Evolutionary conservation across 192 early-diverging fungal genomes (phyloP), one percentile per base, ranked within the genome.

Genomic region (Coemansia sp.): DNA sequence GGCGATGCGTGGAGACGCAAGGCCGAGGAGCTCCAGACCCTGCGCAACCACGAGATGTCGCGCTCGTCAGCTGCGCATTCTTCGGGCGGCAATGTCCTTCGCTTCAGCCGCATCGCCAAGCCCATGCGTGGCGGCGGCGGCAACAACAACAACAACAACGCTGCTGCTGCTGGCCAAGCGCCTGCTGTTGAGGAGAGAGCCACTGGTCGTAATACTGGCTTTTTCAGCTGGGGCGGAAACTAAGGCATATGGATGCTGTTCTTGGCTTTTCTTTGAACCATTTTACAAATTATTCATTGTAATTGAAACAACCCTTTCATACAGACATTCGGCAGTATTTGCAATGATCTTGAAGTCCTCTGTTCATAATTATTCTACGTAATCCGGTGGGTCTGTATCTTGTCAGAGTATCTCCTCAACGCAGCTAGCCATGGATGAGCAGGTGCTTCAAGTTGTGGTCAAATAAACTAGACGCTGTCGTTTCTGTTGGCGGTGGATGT

Each of bases 111-210:
- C 43, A 94, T 98, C 57, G 94, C 95, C 64, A 96, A 96, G 85
- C 96, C 95, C 59, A 75, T 98, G 68, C 88, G 94, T 51, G 96
- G 96, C 44, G 92, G 94, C 38, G 84, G 86, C 34, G 91, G 86
- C 48, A 69, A 60, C 43, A 57, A 61, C 26, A 55, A 65, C 35
- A 52, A 24, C 10, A 5, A 21, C 51, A 11, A 6, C 9, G 48
- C n/a, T 21, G 48, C 48, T 41, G 39, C 48, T 34, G 30, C 58
- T 15, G 68, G 55, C 4, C 48, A 53, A 15, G 24, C 69, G 7
- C 35, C 26, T 23, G 60, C 35, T n/a, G 64, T 48, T 33, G 72
- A 77, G 34, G 79, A 82, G 20, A 82, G 76, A 66, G 41, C 60
- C 34, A 65, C 75, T 8, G 59, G 62, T 20, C 65, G 69, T 41